These are phyloP conservation scores for Mycosarcoma maydis DNA, from an alignment of 1,284 basidiomycete species.

Conservation along the genomic window DNA sequence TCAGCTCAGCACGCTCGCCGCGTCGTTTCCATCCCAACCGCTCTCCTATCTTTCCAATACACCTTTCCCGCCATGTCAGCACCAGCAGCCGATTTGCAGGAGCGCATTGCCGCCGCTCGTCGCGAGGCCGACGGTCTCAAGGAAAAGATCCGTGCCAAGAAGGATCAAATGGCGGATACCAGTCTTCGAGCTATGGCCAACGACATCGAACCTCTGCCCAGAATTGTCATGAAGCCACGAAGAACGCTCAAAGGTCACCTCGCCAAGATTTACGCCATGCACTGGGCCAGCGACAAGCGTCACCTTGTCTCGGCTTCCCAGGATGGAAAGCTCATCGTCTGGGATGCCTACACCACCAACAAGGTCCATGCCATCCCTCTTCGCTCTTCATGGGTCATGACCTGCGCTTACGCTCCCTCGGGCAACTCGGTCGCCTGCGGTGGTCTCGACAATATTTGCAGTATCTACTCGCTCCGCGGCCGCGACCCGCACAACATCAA, in stretches of 20 bases:
- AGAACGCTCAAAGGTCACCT: conserved; percentile 95
- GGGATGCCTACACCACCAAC: conserved; percentile 99
- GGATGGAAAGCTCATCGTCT: conserved; percentile 98
- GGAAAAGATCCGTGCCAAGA: conserved; percentile 94
- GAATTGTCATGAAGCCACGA: conserved; percentile 93
- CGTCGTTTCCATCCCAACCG: too few relatives aligned
- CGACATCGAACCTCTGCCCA: conserved; percentile 91
- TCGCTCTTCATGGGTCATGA: conserved; percentile 99
- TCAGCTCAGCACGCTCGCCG: background rate
- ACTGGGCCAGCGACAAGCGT: conserved; percentile 95
- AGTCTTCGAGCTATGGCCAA: conserved; percentile 94
- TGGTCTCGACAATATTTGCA: conserved; percentile 98
- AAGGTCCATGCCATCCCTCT: conserved; percentile 99
- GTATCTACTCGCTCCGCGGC: conserved; percentile 87
- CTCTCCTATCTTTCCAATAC: background rate
- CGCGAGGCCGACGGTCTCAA: conserved; percentile 95
- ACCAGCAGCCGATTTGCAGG: conserved; percentile 66
- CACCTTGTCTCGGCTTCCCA: conserved; percentile 98
- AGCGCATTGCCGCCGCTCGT: conserved; percentile 87
- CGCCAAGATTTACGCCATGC: conserved; percentile 99
- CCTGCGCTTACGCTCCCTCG: conserved; percentile 96
- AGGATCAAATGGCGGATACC: conserved; percentile 94
- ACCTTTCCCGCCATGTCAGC: conserved; percentile 31
- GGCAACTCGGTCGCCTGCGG: conserved; percentile 98
- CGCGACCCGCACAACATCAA: conserved; percentile 69